Base-by-base conservation (phyloP, 192 early-diverging fungal species). In the Podochytrium sp. region DNA sequence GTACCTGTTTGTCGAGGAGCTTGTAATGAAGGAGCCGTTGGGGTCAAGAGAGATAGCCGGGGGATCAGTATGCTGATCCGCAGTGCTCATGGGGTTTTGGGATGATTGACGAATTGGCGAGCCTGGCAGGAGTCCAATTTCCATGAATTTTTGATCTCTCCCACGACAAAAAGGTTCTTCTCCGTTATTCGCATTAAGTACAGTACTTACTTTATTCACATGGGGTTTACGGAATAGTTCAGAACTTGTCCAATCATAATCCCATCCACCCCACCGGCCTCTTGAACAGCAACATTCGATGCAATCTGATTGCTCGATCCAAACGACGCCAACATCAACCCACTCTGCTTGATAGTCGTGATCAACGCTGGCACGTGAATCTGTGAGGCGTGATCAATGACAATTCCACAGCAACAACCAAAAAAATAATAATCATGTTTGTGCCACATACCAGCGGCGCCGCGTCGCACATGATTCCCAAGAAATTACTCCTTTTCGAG, bases 391-490 rank as follows among this genome's bases (percentile, higher is more conserved):
- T 51, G n/a, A 71, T 49, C 33, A 65, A 0, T 14, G 34, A 38
- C 25, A 30, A 63, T 30, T 50, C 16, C 27, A 23, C 7, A 14
- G 33, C n/a, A 53, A 33, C 37, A 25, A 32, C 34, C 40, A 0
- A 70, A 55, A 67, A 51, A 71, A 5, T 51, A 47, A 41, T 41
- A 29, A 1, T n/a, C 33, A 20, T 35, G 50, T 65, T 42, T 23
- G 25, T 29, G 6, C 0, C 12, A 42, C 32, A 14, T 86, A 95
- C 94, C 82, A 98, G 81, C 62, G 95, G 93, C 52, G 90, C 90
- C 18, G 95, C 92, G 43, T 93, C 91, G 72, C 93, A 97, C 62
- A 99, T 90, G 25, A 99, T 78, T 10, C 98, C 98, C 4, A 99
- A 84, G 33, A 99, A 77, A 79, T 98, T 95, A 80, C 92, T 95